phyloP scores from a whole-genome alignment of 2,329 filamentous ascomycete genomes.

The Penicillium verrucosum region DNA sequence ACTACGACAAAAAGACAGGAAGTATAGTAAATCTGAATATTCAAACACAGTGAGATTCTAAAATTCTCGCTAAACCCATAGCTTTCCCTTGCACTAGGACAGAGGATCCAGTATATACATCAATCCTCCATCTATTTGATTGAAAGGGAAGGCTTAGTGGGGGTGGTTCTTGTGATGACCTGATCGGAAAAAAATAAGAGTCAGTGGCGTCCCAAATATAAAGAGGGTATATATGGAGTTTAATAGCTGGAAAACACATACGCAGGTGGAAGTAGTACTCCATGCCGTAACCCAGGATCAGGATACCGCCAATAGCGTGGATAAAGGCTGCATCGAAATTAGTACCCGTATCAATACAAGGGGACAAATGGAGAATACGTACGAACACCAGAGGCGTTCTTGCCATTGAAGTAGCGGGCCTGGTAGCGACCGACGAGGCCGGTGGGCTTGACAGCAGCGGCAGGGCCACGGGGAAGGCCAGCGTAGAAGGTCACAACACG shows the following conservation, averaged over 20 bases:
- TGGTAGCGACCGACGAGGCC: constrained; percentile 88
- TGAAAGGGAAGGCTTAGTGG: constrained; percentile 62
- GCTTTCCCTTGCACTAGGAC: constrained; percentile 32
- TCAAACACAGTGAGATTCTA: constrained; percentile 23
- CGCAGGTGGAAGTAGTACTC: constrained; percentile 99
- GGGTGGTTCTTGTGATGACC: constrained; percentile 99
- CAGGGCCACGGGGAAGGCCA: constrained; percentile 89
- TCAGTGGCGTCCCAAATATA: background rate
- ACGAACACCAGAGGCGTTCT: constrained; percentile 87
- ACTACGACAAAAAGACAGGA: background rate
- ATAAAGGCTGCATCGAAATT: constrained; percentile 67
- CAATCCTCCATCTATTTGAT: constrained; percentile 27
- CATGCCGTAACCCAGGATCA: constrained; percentile 86
- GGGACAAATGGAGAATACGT: constrained; percentile 48
- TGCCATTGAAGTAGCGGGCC: constrained; percentile 75
- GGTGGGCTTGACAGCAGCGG: constrained; percentile 76
- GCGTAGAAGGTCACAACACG: constrained; percentile 98
- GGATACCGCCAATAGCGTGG: constrained; percentile 74
- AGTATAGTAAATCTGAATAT: constrained; percentile 8
- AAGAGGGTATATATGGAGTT: background rate
- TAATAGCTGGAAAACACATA: constrained; percentile 54
- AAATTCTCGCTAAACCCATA: constrained; percentile 25
- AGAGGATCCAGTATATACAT: constrained; percentile 42
- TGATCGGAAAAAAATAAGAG: constrained; percentile 41
- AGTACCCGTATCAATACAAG: constrained; percentile 4